A percentile compares a stretch with the other conserved stretches of the same genome.
Conservation (phyloP, 1,284 basidiomycete species). For the Apiotrichum domesticum region DNA sequence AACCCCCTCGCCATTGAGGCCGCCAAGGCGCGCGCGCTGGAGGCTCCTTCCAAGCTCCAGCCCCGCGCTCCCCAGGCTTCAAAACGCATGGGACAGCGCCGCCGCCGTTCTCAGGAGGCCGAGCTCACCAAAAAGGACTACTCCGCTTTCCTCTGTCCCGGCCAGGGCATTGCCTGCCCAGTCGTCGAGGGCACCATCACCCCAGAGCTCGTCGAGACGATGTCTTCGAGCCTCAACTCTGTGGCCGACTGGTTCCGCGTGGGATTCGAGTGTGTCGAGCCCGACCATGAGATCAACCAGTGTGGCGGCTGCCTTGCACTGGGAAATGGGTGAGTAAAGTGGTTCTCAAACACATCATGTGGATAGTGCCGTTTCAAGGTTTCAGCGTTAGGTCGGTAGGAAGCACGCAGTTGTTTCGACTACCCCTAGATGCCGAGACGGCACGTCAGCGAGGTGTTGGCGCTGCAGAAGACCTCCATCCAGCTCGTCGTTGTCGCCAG, state of each 20-base stretch:
- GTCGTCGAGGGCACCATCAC: conserved; percentile 28
- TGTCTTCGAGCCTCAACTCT: conserved; percentile 31
- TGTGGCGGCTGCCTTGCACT: conserved; percentile 47
- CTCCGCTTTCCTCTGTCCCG: conserved; percentile 47
- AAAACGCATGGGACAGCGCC: conserved; percentile 39
- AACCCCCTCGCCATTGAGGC: not conserved
- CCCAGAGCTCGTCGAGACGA: conserved; percentile 22
- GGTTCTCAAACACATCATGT: no score
- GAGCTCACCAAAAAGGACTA: conserved; percentile 44
- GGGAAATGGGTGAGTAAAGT: conserved; percentile 40
- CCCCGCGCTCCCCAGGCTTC: conserved; percentile 36
- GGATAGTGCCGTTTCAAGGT: no score
- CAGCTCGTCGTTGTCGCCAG: no score
- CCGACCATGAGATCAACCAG: conserved; percentile 43
- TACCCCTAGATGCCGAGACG: no score
- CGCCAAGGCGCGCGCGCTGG: conserved; percentile 4
- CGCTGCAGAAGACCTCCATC: no score
- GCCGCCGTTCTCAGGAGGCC: conserved; percentile 19
- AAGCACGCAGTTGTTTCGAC: no score
- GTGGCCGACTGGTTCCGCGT: conserved; percentile 47
- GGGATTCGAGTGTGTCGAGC: conserved; percentile 48
- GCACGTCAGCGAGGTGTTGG: no score
- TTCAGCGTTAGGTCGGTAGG: no score
- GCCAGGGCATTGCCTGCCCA: conserved; percentile 43
- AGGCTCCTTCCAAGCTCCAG: conserved; percentile 29